A percentile compares a stretch with the other conserved stretches of the same genome.
phyloP scores from a whole-genome alignment of 2,329 filamentous ascomycete species.

The Harringtonia aguacate region DNA sequence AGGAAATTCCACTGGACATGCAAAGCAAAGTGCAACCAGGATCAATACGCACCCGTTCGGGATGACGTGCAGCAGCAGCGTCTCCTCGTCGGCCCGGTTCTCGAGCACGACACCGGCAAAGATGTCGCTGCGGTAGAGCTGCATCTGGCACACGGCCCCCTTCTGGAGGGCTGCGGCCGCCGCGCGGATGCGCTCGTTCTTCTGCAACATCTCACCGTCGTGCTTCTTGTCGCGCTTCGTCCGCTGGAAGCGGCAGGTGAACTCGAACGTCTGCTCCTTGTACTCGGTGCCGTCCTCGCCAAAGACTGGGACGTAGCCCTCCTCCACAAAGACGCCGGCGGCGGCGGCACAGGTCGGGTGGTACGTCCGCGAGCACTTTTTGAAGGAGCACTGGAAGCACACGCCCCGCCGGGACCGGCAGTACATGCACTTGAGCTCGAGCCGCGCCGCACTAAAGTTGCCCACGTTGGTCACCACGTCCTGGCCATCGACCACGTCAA shows the following conservation, averaged over 20 bases:
- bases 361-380: conserved; percentile 88
- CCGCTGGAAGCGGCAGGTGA: conserved; percentile 89
- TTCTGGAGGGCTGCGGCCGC: conserved; percentile 57
- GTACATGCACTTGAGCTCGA: conserved; percentile 89
- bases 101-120: conserved; percentile 84
- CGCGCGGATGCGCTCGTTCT: conserved; percentile 55
- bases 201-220: conserved; percentile 58
- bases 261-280: conserved; percentile 82
- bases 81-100: conserved; percentile 67
- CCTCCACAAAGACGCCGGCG: conserved; percentile 84
- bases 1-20: background rate
- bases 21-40: background rate
- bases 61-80: conserved; percentile 68
- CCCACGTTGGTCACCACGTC: conserved; percentile 70
- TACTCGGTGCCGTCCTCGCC: conserved; percentile 88
- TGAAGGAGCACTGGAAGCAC: conserved; percentile 92
- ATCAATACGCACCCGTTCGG: conserved; percentile 61
- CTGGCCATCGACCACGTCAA: conserved; percentile 58
- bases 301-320: conserved; percentile 76
- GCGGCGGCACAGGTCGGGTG: conserved; percentile 91
- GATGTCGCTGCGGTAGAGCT: conserved; percentile 74
- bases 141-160: conserved; percentile 77
- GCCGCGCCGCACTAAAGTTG: conserved; percentile 74
- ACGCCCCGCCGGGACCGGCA: conserved; percentile 92
- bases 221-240: conserved; percentile 73